Evolutionary conservation across 306 rosid genomes (phyloP).

Genomic region (Castanea mollissima): DNA sequence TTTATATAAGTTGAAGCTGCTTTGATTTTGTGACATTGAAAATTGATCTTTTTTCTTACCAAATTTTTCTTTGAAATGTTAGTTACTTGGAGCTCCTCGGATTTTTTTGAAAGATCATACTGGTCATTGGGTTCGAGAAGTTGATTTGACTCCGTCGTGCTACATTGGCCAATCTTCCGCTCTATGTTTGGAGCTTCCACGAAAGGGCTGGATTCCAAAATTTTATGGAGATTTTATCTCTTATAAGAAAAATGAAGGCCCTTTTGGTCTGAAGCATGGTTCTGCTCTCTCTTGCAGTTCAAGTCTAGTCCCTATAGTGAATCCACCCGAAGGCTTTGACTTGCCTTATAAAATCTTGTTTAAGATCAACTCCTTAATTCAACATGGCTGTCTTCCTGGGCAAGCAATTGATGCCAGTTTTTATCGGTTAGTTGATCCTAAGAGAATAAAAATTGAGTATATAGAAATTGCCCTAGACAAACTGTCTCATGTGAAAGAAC

Average conservation of each 20-base stretch:
- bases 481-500: slow-evolving; percentile 31
- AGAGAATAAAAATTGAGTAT: neutral
- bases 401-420: slow-evolving; percentile 32
- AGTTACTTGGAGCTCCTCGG: slow-evolving; percentile 75
- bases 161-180: slow-evolving; percentile 70
- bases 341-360: slow-evolving; percentile 40
- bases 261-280: slow-evolving; percentile 4
- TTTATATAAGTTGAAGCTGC: neutral
- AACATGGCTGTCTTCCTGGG: slow-evolving; percentile 42
- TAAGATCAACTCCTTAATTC: slow-evolving; percentile 45
- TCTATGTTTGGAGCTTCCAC: slow-evolving; percentile 60
- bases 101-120: slow-evolving; percentile 42
- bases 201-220: slow-evolving; percentile 31
- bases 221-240: slow-evolving; percentile 4
- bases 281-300: neutral
- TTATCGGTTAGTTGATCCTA: slow-evolving; percentile 37
- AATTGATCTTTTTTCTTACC: neutral
- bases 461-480: slow-evolving; percentile 40
- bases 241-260: slow-evolving; percentile 21
- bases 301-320: slow-evolving; percentile 35
- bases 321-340: slow-evolving; percentile 24
- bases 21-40: slow-evolving; percentile 3
- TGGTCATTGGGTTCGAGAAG: slow-evolving; percentile 60
- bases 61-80: slow-evolving; percentile 9
- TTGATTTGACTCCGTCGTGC: neutral